phyloP scores from a whole-genome alignment of 2,329 filamentous ascomycete species.

The Sporothrix dimorphospora region DNA sequence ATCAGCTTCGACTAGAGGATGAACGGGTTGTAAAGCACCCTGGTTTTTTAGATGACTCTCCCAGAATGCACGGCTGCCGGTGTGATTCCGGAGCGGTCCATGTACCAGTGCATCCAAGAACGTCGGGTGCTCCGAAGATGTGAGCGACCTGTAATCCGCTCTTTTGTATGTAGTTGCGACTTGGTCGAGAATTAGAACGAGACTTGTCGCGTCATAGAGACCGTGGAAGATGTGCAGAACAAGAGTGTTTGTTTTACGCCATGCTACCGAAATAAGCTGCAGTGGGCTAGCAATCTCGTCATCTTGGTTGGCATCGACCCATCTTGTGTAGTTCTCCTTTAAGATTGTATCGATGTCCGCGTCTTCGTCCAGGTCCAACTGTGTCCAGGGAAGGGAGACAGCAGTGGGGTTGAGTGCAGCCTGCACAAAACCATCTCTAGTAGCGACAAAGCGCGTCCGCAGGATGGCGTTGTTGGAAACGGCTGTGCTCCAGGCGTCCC shows the following conservation, averaged over 20 bases:
- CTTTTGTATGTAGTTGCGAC: constrained; percentile 57
- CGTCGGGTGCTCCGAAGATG: constrained; percentile 45
- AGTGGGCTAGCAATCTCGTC: constrained; percentile 55
- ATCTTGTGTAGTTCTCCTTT: constrained; percentile 47
- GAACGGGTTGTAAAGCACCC: constrained; percentile 38
- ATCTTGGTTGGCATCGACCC: constrained; percentile 57
- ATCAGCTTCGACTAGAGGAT: constrained; percentile 30
- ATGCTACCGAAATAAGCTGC: constrained; percentile 49
- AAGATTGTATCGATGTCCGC: constrained; percentile 43
- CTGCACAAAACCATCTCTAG: constrained; percentile 76
- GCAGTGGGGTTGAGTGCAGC: constrained; percentile 56
- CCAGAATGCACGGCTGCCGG: constrained; percentile 66
- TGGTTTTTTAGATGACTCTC: constrained; percentile 51
- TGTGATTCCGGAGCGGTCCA: constrained; percentile 64
- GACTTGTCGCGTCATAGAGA: constrained; percentile 82
- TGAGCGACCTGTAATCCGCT: background rate
- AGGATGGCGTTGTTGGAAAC: constrained; percentile 64
- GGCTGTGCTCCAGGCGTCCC: constrained; percentile 60
- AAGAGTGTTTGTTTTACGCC: constrained; percentile 46
- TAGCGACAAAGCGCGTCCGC: constrained; percentile 72
- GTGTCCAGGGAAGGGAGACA: constrained; percentile 49
- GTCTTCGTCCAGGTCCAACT: constrained; percentile 38
- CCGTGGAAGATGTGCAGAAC: constrained; percentile 79
- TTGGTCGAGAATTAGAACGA: constrained; percentile 66
- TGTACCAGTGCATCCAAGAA: constrained; percentile 71